Percentiles rank a stretch among this genome's conserved stretches.
Conservation (phyloP, 306 rosid genomes). For the Luffa aegyptiaca region DNA sequence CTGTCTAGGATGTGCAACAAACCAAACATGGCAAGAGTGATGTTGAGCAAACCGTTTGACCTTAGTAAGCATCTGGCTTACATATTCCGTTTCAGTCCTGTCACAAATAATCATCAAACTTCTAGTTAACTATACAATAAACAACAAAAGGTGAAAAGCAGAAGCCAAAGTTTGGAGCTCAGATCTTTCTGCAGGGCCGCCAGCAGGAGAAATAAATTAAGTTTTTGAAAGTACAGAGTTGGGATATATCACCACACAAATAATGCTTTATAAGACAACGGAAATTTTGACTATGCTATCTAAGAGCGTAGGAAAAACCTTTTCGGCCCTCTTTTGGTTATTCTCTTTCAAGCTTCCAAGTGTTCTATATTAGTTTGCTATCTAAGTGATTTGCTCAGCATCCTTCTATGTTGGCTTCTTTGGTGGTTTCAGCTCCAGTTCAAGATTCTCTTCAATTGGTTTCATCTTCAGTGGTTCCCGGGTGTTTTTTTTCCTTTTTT, state of each 20-base stretch:
- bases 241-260: background rate
- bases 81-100: conserved; percentile 96
- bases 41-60: conserved; percentile 89
- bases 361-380: too few species aligned
- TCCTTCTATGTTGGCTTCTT: too few species aligned
- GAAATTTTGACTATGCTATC: background rate
- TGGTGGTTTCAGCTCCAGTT: too few species aligned
- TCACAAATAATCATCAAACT: conserved; percentile 1
- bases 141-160: background rate
- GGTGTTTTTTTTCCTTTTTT: too few species aligned
- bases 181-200: background rate
- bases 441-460: too few species aligned
- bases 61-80: conserved; percentile 86
- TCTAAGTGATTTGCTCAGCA: too few species aligned
- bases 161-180: background rate
- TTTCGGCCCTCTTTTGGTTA: too few species aligned
- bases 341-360: too few species aligned
- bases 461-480: too few species aligned
- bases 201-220: background rate
- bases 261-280: background rate
- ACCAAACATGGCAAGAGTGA: conserved; percentile 96
- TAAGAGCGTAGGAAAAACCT: background rate
- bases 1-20: conserved; percentile 97
- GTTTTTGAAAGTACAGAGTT: background rate
- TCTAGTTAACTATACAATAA: background rate